Evolutionary conservation across 2,329 filamentous ascomycete species (phyloP), one percentile per base, ranked within the genome.

Genomic region (Ophiostoma populinum): DNA sequence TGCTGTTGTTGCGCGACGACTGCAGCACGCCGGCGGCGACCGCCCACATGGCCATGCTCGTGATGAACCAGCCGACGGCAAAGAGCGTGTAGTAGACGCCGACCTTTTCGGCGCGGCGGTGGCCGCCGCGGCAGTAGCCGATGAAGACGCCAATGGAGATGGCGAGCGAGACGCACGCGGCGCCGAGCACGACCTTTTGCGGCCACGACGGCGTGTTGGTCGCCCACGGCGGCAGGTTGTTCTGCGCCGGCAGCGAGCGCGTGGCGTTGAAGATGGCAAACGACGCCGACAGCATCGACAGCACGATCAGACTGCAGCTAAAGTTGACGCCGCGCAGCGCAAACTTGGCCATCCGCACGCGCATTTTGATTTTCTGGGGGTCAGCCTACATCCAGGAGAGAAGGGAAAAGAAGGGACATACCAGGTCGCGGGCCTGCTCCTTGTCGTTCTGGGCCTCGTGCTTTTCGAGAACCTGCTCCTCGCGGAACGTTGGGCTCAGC

Each of bases 281-380:
- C 4, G 82, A 83, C n/a, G 82, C 71, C 11, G 80, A 75, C 36
- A 98, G 63, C 71, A 98, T 87, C 42, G 85, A 67, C 39, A 98
- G 69, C 45, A 98, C 82, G 52, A 98, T 94, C 41, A 95, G 67
- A 55, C 81, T 87, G 65, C 90, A 98, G 56, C 82, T 85, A 57
- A 98, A 95, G 66, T 87, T 94, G 59, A 95, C 80, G 38, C 83
- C 79, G 45, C 90, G 79, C n/a, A 98, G 75, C 42, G 92, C 72
- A 48, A 95, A 77, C 63, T 98, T 98, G 46, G 87, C 90, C 56
- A 95, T 67, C 31, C 90, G 75, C 22, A 95, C 86, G 46, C 83
- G 74, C 24, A 77, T 77, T 62, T 94, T 95, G 55, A 92, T 72
- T 77, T 80, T 92, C 87, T 93, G 10, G 11, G 15, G 21, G 37